Conservation (phyloP, 2,329 filamentous ascomycete genomes). For the Pseudocercospora eumusae region DNA sequence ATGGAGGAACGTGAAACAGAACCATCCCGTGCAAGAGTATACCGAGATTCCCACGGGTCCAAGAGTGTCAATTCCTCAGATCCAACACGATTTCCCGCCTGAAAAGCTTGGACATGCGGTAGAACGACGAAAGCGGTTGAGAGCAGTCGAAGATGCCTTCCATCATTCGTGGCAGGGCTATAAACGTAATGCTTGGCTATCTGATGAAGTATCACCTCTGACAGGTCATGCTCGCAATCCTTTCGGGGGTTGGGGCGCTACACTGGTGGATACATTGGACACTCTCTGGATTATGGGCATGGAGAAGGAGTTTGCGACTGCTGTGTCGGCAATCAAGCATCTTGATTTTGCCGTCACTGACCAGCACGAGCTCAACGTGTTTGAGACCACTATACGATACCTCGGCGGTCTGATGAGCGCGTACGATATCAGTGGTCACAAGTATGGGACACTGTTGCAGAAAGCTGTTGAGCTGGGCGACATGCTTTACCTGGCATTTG, state of each 20-base stretch:
- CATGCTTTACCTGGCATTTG: constrained; percentile 66
- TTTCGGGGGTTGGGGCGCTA: constrained; percentile 91
- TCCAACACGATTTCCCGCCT: constrained; percentile 69
- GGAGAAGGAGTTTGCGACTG: constrained; percentile 65
- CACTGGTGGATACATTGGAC: constrained; percentile 75
- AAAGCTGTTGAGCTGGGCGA: constrained; percentile 67
- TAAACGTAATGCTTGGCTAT: constrained; percentile 74
- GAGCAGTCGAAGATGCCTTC: constrained; percentile 71
- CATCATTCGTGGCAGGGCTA: constrained; percentile 80
- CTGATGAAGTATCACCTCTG: constrained; percentile 78
- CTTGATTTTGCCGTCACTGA: constrained; percentile 64
- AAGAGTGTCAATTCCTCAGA: constrained; percentile 68
- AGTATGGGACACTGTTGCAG: constrained; percentile 52
- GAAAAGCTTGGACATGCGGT: constrained; percentile 63
- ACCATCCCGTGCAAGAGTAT: constrained; percentile 69
- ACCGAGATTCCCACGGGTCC: constrained; percentile 72
- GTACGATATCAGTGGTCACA: constrained; percentile 62
- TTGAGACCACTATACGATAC: constrained; percentile 72
- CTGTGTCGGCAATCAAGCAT: constrained; percentile 58
- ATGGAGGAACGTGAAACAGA: constrained; percentile 37
- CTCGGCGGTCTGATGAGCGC: constrained; percentile 69
- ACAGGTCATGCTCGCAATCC: constrained; percentile 60
- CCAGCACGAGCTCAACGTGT: constrained; percentile 60
- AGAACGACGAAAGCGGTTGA: constrained; percentile 64
- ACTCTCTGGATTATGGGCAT: constrained; percentile 74